Evolutionary conservation across 176 grass and related monocot genomes (phyloP).

Genomic region (Musa itinerans): DNA sequence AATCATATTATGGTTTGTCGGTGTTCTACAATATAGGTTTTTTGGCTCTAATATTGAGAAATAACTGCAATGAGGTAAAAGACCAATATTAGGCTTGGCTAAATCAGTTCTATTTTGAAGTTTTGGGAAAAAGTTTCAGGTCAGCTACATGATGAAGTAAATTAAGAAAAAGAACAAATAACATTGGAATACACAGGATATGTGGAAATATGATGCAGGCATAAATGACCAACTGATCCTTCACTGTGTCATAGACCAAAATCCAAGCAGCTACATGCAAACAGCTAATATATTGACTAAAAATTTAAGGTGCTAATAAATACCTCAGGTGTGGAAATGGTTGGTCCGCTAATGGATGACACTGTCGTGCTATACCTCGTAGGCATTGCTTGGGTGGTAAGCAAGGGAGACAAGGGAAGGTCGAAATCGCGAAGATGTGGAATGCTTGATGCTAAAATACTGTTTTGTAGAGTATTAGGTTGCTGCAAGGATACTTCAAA

Average conservation of each 20-base stretch:
- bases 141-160: too few relatives aligned
- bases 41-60: too few relatives aligned
- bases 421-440: conserved; percentile 70
- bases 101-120: too few relatives aligned
- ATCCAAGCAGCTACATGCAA: background rate
- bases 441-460: conserved; percentile 55
- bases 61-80: too few relatives aligned
- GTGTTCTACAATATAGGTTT: too few relatives aligned
- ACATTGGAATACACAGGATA: background rate
- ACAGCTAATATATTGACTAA: background rate
- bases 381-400: conserved; percentile 51
- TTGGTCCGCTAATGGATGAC: conserved; percentile 55
- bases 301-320: conserved; percentile 4
- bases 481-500: conserved; percentile 44
- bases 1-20: too few relatives aligned
- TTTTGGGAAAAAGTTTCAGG: too few relatives aligned
- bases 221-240: background rate
- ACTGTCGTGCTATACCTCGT: conserved; percentile 59
- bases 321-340: conserved; percentile 77
- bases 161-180: background rate
- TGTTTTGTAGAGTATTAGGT: conserved; percentile 65
- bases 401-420: conserved; percentile 49
- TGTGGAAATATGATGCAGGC: too few relatives aligned
- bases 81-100: too few relatives aligned
- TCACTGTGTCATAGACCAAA: background rate